phyloP scores from a whole-genome alignment of 2,329 filamentous ascomycete genomes.

The Colletotrichum coccodes region DNA sequence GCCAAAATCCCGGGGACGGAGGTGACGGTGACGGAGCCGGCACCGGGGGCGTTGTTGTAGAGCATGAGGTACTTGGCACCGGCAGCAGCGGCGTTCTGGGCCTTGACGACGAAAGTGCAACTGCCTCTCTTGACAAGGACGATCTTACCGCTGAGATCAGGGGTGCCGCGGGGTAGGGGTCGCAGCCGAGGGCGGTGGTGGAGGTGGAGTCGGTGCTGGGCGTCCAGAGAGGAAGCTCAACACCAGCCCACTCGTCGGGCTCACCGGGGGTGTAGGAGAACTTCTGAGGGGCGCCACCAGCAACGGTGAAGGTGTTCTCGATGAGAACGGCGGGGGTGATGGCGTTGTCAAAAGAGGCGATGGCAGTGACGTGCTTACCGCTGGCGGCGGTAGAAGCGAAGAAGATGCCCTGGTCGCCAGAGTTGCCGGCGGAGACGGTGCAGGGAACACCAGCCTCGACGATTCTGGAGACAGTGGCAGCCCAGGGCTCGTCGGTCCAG shows the following conservation, averaged over 20 bases:
- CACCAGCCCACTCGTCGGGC: conserved; percentile 54
- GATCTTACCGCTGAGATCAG: conserved; percentile 66
- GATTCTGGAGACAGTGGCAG: conserved; percentile 61
- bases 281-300: conserved; percentile 41
- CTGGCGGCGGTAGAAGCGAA: conserved; percentile 59
- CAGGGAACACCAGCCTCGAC: conserved; percentile 63
- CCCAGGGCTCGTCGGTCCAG: conserved; percentile 63
- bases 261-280: conserved; percentile 57
- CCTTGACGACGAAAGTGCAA: conserved; percentile 66
- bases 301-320: conserved; percentile 52
- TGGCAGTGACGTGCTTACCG: conserved; percentile 56
- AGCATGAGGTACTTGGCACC: conserved; percentile 71
- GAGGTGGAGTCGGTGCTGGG: conserved; percentile 57
- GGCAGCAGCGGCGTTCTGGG: conserved; percentile 58
- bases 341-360: conserved; percentile 62
- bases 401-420: conserved; percentile 57
- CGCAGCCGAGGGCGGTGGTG: conserved; percentile 61
- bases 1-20: conserved; percentile 45
- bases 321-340: conserved; percentile 54
- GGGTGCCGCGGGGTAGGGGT: conserved; percentile 61
- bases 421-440: conserved; percentile 63
- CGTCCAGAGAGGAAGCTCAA: conserved; percentile 60
- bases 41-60: conserved; percentile 64
- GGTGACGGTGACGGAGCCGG: conserved; percentile 45
- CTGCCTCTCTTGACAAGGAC: conserved; percentile 69